phyloP scores from a whole-genome alignment of 805 yeast species.

The Teunomyces funiuensis region DNA sequence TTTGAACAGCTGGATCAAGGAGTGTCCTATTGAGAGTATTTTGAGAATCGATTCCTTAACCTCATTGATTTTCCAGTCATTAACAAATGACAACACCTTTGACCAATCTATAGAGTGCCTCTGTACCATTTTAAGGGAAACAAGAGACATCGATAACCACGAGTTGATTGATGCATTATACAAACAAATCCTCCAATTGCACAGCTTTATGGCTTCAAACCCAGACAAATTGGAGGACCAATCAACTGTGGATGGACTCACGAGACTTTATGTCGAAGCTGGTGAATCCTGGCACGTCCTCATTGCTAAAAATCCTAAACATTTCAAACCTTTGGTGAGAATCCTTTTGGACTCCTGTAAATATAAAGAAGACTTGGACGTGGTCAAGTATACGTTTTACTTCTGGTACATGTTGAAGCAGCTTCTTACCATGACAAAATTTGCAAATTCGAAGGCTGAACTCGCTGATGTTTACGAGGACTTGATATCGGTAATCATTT shows the following conservation, averaged over 20 bases:
- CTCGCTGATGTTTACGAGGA: constrained; percentile 57
- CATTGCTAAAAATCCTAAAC: constrained; percentile 68
- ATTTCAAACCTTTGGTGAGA: constrained; percentile 71
- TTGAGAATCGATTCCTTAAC: constrained; percentile 64
- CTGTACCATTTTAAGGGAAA: constrained; percentile 77
- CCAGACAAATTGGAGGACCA: constrained; percentile 53
- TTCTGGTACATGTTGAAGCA: constrained; percentile 88
- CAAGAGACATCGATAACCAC: constrained; percentile 68
- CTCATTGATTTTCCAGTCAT: constrained; percentile 58
- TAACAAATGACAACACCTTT: constrained; percentile 66
- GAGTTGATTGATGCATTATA: constrained; percentile 65
- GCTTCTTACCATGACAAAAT: constrained; percentile 60
- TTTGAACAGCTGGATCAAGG: constrained; percentile 87
- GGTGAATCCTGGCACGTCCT: constrained; percentile 95
- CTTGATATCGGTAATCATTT: constrained; percentile 59
- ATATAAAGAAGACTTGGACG: constrained; percentile 80
- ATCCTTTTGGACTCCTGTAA: constrained; percentile 69
- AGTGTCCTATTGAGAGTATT: constrained; percentile 73
- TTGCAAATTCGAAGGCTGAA: constrained; percentile 49
- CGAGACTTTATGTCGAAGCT: constrained; percentile 83
- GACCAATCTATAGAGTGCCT: constrained; percentile 86
- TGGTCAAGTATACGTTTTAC: constrained; percentile 85
- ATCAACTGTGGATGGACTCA: constrained; percentile 65
- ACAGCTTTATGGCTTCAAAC: constrained; percentile 41
- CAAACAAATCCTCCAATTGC: constrained; percentile 63